These are phyloP conservation scores for Exidia glandulosa DNA, from an alignment of 768 basidiomycete species.

Conservation along the genomic window DNA sequence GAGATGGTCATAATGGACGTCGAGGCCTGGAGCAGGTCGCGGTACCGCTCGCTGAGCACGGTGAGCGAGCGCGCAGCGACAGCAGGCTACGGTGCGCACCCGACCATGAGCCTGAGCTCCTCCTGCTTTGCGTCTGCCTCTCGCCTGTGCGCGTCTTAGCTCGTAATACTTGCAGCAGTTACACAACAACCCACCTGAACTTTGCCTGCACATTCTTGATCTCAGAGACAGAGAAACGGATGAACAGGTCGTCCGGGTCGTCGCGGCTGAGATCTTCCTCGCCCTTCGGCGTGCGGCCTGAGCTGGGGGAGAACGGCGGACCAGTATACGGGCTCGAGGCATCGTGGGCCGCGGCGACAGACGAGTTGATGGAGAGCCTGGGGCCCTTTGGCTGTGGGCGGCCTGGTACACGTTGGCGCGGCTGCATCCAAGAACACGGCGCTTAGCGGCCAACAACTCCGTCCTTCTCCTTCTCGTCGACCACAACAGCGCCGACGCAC, in stretches of 20 bases:
- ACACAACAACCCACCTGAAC: constrained; percentile 40
- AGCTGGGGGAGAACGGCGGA: neutral
- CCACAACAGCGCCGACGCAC: no score
- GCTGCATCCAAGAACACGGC: no score
- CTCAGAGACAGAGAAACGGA: constrained; percentile 58
- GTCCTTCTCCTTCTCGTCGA: no score
- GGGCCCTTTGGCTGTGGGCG: neutral
- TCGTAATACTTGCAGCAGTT: neutral
- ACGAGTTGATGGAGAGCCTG: neutral
- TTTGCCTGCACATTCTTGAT: constrained; percentile 57
- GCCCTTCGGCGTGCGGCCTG: neutral
- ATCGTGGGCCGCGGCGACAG: neutral
- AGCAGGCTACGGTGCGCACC: constrained; percentile 43
- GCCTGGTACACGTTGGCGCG: no score
- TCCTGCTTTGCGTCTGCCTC: constrained; percentile 85
- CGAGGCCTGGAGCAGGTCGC: constrained; percentile 77
- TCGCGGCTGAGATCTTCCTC: constrained; percentile 18
- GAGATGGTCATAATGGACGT: constrained; percentile 74
- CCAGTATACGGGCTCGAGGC: neutral
- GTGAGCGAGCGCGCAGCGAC: constrained; percentile 16
- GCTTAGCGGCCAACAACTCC: no score
- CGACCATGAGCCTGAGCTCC: constrained; percentile 82
- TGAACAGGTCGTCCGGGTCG: constrained; percentile 67
- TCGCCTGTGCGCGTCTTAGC: constrained; percentile 28
- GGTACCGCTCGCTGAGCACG: constrained; percentile 75